Conservation (phyloP, 345 rosid genomes). For the Eucalyptus marginata region DNA sequence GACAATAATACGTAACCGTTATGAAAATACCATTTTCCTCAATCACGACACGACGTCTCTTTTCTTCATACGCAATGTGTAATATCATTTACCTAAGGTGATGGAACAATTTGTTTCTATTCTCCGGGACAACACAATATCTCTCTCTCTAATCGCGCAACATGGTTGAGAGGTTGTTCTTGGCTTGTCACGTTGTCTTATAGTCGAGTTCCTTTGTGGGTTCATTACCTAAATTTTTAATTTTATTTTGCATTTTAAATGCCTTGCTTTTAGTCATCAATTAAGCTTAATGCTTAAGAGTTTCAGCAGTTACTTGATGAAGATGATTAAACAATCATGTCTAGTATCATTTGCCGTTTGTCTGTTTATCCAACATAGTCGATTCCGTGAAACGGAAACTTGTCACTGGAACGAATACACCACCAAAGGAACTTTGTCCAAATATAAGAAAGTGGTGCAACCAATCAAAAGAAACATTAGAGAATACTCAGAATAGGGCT, state of each 20-base stretch:
- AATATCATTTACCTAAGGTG: not conserved
- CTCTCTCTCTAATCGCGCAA: not conserved
- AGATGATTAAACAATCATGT: not conserved
- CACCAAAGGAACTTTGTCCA: not conserved
- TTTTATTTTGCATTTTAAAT: not conserved
- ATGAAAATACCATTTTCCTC: not conserved
- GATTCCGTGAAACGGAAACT: not conserved
- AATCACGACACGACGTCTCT: not conserved
- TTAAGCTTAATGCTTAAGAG: not conserved
- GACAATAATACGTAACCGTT: not conserved
- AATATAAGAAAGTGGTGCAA: not conserved
- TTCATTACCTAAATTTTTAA: not conserved
- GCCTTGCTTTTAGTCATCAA: not conserved
- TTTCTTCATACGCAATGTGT: accelerated
- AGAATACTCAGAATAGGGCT: not conserved
- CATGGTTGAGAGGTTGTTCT: not conserved
- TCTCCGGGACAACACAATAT: not conserved
- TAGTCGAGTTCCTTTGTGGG: not conserved
- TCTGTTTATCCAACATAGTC: not conserved
- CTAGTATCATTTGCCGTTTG: not conserved
- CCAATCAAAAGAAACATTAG: not conserved
- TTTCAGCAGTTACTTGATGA: not conserved
- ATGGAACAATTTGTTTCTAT: not conserved
- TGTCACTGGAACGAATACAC: not conserved
- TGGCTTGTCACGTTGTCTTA: not conserved